Base-by-base conservation (phyloP, 768 basidiomycete species). In the Tylopilus sp. region DNA sequence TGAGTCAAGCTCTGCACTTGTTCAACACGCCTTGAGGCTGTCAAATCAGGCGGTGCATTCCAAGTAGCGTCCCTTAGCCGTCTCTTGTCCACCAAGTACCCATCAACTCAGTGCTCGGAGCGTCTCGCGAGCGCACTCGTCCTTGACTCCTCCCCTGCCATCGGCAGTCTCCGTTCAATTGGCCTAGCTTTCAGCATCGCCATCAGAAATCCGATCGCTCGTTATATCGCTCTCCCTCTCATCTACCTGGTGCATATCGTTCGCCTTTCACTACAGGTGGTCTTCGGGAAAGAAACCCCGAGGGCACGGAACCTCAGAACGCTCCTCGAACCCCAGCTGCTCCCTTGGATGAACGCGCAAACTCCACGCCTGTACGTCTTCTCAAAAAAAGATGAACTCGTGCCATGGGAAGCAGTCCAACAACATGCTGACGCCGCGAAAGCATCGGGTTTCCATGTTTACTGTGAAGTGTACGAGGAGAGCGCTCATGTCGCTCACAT, bases 341-440 rank as follows among this genome's bases (percentile, higher is more conserved):
- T 74, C 6, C 71, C 71, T 1, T 72, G 73, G 71, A 67, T 60
- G 59, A 54, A 50, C 16, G 10, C 26, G 26, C 45, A 48, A 10
- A 73, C 73, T 13, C 73, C 71, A 0, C 58, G 74, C 12, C 34
- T 75, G 29, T 74, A 75, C 38, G 33, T 74, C 19, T 74, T 65
- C 53, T 74, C 72, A 11, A 59, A 57, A 41, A 61, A 54, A 14
- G 73, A 74, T 36, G 44, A 48, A 30, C 16, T 72, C 8, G 63
- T 74, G 17, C 70, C 66, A 5, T 65, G 63, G 57, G 4, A 54
- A 36, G 60, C 55, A 3, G 61, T 74, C 8, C 57, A 65, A 36
- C 37, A 45, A 16, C 68, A 74, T 47, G 61, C 58, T 0, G 57
- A 64, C 21, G 45, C 48, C 3, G 67, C 70, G n/a, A 61, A 52